Base-by-base conservation (phyloP, 2,329 filamentous ascomycete genomes). In the Dryadomyces quercus-mongolicae region DNA sequence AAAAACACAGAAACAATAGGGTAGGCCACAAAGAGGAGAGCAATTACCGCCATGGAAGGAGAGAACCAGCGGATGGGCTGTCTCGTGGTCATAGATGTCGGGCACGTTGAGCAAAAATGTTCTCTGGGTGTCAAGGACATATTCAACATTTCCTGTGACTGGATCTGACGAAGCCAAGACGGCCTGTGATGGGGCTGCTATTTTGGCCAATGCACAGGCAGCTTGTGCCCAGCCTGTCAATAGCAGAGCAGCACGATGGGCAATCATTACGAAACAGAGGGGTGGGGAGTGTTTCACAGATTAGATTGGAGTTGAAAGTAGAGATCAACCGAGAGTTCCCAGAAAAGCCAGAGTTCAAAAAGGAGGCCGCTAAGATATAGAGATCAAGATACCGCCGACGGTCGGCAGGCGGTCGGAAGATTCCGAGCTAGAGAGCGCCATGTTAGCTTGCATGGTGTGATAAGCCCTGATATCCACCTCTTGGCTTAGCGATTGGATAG, bases 21-120 rank as follows among this genome's bases (percentile, higher is more conserved):
- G n/a, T 15, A 12, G n/a, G 20, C 49, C 43, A 49, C 16, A 15
- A 36, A n/a, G n/a, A 40, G 18, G 20, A 2, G 5, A 34, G 18
- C n/a, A 18, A 31, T 50, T 20, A 53, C 54, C 51, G n/a, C 55
- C 55, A 18, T 56, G 55, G 16, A 56, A 56, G 1, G 55, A 56
- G 38, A 56, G 47, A 15, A 56, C 55, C n/a, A 56, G 40, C 15
- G 55, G 55, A 31, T 48, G 34, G n/a, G 42, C 44, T 9, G 48
- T 44, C 22, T 45, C 48, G 15, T 18, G 44, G 13, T 38, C 49
- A 12, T 56, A 56, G 12, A 22, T 34, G 13, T 21, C n/a, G 2
- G 55, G 55, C 3, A 56, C 49, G 8, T 56, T 56, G 44, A 56
- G 55, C 31, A 56, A 48, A 13, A 56, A 56, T 2, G 55, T 54